Evolutionary conservation across 2,329 filamentous ascomycete genomes (phyloP).

Genomic region (Colletotrichum paranaense): DNA sequence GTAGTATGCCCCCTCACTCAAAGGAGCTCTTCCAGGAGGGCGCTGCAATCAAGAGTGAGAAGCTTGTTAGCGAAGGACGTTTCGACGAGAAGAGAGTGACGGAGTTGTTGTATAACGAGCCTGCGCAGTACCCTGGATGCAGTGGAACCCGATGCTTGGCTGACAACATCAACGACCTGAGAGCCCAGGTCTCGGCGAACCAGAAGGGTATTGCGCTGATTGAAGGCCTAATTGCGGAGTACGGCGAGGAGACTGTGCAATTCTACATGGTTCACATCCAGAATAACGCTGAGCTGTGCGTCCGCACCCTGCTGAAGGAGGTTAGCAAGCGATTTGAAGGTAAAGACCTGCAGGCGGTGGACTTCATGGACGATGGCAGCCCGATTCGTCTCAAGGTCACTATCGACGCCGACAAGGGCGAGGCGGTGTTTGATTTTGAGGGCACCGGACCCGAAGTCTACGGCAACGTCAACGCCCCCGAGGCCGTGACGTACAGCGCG

Average conservation of each 20-base stretch:
- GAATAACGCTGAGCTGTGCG: conserved; percentile 80
- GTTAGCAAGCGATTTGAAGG: conserved; percentile 78
- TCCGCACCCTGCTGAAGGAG: conserved; percentile 77
- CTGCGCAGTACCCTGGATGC: conserved; percentile 79
- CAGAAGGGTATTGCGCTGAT: conserved; percentile 89
- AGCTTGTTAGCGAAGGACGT: conserved; percentile 79
- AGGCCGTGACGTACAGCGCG: conserved; percentile 86
- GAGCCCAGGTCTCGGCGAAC: conserved; percentile 86
- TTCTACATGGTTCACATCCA: conserved; percentile 89
- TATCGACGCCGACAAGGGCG: conserved; percentile 79
- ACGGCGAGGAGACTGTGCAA: conserved; percentile 80
- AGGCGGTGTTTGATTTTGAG: conserved; percentile 83
- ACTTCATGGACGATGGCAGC: conserved; percentile 87
- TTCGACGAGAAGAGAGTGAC: conserved; percentile 84
- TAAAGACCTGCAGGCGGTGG: conserved; percentile 75
- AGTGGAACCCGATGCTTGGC: conserved; percentile 82
- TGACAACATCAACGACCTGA: conserved; percentile 86
- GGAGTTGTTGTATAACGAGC: conserved; percentile 78
- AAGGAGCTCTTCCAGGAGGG: conserved; percentile 72
- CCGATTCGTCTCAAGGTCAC: conserved; percentile 80
- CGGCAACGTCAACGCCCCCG: conserved; percentile 83
- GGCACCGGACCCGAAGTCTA: conserved; percentile 86
- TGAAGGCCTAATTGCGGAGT: conserved; percentile 78
- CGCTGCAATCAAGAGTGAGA: conserved; percentile 71
- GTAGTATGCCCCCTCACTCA: conserved; percentile 83